Evolutionary conservation across 129 eudicot species (phyloP).

Genomic region (Scalesia atractyloides): DNA sequence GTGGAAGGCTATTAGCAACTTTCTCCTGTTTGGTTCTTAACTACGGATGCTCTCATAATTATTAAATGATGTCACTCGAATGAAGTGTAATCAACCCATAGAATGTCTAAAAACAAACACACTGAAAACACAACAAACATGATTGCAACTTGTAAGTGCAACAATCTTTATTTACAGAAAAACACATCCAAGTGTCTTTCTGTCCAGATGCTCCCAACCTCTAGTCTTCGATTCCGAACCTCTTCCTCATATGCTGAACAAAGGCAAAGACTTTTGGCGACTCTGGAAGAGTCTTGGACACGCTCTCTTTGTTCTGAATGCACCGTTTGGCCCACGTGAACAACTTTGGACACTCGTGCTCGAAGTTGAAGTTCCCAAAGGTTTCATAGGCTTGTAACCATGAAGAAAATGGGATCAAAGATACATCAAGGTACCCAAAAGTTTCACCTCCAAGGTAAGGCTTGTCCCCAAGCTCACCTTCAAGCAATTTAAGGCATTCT

Average conservation of each 20-base stretch:
- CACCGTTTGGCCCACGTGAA: conserved; percentile 52
- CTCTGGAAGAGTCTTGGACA: conserved; percentile 39
- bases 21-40: too few species aligned
- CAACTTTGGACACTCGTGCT: conserved; percentile 45
- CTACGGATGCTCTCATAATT: too few species aligned
- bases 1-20: too few species aligned
- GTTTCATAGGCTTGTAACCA: conserved; percentile 50
- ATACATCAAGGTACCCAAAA: conserved; percentile 40
- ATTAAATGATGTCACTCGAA: not conserved
- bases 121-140: not conserved
- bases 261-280: conserved; percentile 25
- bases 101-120: not conserved
- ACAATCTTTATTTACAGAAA: conserved; percentile 10
- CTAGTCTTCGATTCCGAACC: conserved; percentile 28
- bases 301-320: conserved; percentile 42
- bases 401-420: conserved; percentile 39
- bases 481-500: conserved; percentile 37
- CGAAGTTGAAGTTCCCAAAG: conserved; percentile 36
- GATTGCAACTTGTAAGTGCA: not conserved
- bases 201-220: not conserved
- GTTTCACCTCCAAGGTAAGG: conserved; percentile 49
- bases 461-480: conserved; percentile 51
- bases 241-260: conserved; percentile 28
- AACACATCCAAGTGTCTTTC: not conserved
- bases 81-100: not conserved